Percentiles rank a stretch among this genome's conserved stretches.
phyloP scores from a whole-genome alignment of 805 yeast species.

The Saturnispora galanensis region DNA sequence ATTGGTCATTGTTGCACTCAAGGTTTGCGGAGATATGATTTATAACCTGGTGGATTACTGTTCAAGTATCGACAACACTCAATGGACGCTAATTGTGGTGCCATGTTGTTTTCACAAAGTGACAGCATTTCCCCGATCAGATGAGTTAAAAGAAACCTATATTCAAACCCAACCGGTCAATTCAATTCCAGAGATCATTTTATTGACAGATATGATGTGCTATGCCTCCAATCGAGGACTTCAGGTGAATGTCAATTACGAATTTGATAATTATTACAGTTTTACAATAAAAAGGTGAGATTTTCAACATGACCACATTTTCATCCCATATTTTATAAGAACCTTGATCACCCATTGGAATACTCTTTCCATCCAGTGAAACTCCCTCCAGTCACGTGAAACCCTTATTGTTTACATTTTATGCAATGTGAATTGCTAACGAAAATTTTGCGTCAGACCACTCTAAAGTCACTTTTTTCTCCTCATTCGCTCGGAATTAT shows the following conservation, averaged over 20 bases:
- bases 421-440: background rate
- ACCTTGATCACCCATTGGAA: background rate
- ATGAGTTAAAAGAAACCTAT: background rate
- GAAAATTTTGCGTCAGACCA: background rate
- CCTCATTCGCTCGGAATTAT: background rate
- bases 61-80: background rate
- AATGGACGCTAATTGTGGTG: background rate
- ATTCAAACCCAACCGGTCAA: slow-evolving; percentile 18
- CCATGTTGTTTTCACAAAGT: slow-evolving; percentile 7
- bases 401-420: background rate
- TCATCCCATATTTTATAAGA: background rate
- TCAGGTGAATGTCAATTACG: background rate
- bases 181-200: slow-evolving; percentile 9
- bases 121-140: background rate
- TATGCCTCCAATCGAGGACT: slow-evolving; percentile 4
- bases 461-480: background rate
- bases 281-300: background rate
- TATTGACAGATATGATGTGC: slow-evolving; percentile 6
- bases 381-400: background rate
- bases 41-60: slow-evolving; percentile 13
- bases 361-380: too few relatives aligned
- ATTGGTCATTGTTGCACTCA: slow-evolving; percentile 15
- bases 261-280: slow-evolving; percentile 3
- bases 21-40: slow-evolving; percentile 22
- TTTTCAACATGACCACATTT: background rate